Evolutionary conservation across 306 rosid genomes (phyloP), one percentile per base, ranked within the genome.

Genomic region (Malus fusca): DNA sequence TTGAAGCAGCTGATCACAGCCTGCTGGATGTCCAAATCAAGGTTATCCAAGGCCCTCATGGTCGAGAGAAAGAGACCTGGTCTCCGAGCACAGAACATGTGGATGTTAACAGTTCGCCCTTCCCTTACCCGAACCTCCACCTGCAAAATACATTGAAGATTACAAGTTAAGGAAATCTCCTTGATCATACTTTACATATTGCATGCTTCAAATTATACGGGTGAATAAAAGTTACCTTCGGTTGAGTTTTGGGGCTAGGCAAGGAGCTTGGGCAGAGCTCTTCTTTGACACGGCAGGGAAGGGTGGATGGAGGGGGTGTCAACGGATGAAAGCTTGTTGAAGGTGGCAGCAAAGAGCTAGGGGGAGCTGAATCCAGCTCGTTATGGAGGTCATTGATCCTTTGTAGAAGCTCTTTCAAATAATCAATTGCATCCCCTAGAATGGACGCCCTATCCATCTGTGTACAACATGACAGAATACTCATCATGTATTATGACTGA

Each of bases 381-480:
- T 83, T 90, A 51, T 91, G 98, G 40, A 93, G 91, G 75, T 91
- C 97, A 66, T 88, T 88, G 75, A 93, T 91, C 85, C 92, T 80
- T 84, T 90, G 97, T 77, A 91, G 82, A 28, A 91, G 92, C 87
- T 93, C 98, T 88, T 87, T 93, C 90, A 91, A 76, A 88, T 93
- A 93, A 75, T 93, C 97, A 53, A 93, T 84, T 61, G 98, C 98
- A 83, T 93, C 98, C 71, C 98, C 98, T 35, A 93, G 96, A 69
- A 93, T 93, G 3, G 98, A 93, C 69, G 97, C 98, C 78, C 97
- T 89, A 59, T 93, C 98, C 98, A 93, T 91, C 98, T 93, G 78
- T 56, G 53, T 71, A 67, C 63, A 72, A 63, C 64, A 72, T 22
- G 78, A 43, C 60, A 82, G 61, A 42, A 69, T 72, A 40, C 10